Evolutionary conservation across 2,329 filamentous ascomycete genomes (phyloP).

Genomic region (Septoria linicola): DNA sequence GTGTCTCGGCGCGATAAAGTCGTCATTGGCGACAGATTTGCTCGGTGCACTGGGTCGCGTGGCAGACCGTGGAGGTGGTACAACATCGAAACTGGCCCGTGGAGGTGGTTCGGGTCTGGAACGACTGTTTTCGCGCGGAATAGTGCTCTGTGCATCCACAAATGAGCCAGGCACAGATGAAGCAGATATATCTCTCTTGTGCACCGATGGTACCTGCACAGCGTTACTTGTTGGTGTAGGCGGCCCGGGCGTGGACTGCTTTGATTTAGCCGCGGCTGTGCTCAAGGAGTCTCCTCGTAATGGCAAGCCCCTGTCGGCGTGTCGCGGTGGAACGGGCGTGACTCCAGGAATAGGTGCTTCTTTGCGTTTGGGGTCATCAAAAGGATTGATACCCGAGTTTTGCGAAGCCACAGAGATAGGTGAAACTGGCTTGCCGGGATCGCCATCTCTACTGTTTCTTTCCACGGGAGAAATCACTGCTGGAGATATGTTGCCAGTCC

Average conservation of each 20-base stretch:
- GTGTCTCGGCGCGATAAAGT: constrained; percentile 50
- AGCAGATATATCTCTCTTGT: constrained; percentile 43
- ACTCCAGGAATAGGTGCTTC: constrained; percentile 26
- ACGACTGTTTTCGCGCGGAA: constrained; percentile 32
- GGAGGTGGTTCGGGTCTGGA: constrained; percentile 26
- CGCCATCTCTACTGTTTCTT: constrained; percentile 31
- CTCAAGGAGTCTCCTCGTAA: constrained; percentile 62
- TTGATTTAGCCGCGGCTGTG: constrained; percentile 34
- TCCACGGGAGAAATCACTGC: constrained; percentile 42
- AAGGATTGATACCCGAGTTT: constrained; percentile 41
- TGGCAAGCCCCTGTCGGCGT: constrained; percentile 45
- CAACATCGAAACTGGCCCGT: constrained; percentile 43
- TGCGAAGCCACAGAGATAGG: constrained; percentile 41
- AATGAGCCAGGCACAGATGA: constrained; percentile 39
- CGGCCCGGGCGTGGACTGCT: constrained; percentile 35
- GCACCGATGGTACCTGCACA: constrained; percentile 23
- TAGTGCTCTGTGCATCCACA: constrained; percentile 37
- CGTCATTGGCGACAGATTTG: constrained; percentile 42
- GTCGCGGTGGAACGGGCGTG: constrained; percentile 41
- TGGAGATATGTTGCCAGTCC: constrained; percentile 46
- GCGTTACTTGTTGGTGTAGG: constrained; percentile 45
- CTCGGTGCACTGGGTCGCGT: constrained; percentile 46
- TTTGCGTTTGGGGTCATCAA: constrained; percentile 41
- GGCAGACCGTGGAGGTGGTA: constrained; percentile 48
- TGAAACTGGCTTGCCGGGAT: constrained; percentile 37